Conservation (phyloP, 2,329 filamentous ascomycete genomes). For the Neophaeococcomyces aloes region DNA sequence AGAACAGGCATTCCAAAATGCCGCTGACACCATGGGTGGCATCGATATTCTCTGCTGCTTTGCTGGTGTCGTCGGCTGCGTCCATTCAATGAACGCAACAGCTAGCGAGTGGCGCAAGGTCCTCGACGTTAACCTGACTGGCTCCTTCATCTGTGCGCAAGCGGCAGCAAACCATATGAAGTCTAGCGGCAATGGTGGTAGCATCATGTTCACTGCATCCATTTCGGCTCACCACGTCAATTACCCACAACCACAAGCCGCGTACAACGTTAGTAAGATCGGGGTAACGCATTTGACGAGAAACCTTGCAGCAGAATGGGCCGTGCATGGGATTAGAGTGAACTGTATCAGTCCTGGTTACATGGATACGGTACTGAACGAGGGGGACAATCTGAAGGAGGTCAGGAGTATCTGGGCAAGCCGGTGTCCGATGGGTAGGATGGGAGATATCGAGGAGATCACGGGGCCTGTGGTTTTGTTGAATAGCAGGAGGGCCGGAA, state of each 20-base stretch:
- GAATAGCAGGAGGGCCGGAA: conserved; percentile 47
- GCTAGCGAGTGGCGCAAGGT: conserved; percentile 51
- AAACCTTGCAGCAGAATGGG: conserved; percentile 64
- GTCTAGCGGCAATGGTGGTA: conserved; percentile 51
- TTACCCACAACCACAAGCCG: conserved; percentile 52
- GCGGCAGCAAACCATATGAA: conserved; percentile 42
- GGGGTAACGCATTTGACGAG: conserved; percentile 53
- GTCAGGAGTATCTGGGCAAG: conserved; percentile 47
- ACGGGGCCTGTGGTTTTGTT: conserved; percentile 53
- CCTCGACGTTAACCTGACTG: conserved; percentile 62
- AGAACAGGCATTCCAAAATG: conserved; percentile 32
- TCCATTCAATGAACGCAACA: conserved; percentile 50
- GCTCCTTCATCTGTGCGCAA: conserved; percentile 59
- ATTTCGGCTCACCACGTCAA: conserved; percentile 48
- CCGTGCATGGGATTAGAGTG: conserved; percentile 56
- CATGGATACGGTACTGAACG: conserved; percentile 67
- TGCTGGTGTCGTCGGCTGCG: conserved; percentile 57
- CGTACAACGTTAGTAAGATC: conserved; percentile 64
- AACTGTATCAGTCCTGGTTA: conserved; percentile 65
- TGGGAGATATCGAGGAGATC: conserved; percentile 54
- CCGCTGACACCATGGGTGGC: conserved; percentile 23
- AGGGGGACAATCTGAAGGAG: conserved; percentile 47
- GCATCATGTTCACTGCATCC: conserved; percentile 55
- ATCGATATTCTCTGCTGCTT: conserved; percentile 48
- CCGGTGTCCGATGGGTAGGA: conserved; percentile 53